These are phyloP conservation scores for Leccinum variabile DNA, from an alignment of 1,284 basidiomycete species.

Conservation along the genomic window DNA sequence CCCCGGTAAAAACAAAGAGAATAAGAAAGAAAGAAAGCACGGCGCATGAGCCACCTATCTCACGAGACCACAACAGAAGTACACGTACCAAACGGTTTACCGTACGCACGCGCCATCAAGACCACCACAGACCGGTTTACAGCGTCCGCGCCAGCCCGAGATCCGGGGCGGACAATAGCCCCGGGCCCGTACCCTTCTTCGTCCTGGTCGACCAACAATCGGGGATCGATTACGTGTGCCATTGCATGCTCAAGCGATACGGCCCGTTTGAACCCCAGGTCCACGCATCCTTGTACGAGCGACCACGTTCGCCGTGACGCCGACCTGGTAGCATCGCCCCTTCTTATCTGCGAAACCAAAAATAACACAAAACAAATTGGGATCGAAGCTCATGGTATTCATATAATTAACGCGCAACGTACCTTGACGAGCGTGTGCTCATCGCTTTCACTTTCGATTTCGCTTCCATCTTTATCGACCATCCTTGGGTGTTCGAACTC, in stretches of 20 bases:
- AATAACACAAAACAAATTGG: not conserved
- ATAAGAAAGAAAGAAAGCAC: not conserved
- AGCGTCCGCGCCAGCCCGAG: not conserved
- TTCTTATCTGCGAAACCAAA: not conserved
- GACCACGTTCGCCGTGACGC: not conserved
- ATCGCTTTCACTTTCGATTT: not conserved
- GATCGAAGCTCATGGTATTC: not conserved
- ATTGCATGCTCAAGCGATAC: not conserved
- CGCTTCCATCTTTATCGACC: not conserved
- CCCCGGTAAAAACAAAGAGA: not conserved
- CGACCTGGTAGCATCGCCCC: not conserved
- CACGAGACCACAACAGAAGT: not conserved
- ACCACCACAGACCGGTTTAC: slow-evolving; percentile 11
- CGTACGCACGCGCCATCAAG: not conserved
- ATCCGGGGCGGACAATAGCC: slow-evolving; percentile 5
- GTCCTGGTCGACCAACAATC: not conserved
- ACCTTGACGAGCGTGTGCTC: slow-evolving; percentile 14
- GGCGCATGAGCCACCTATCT: not conserved
- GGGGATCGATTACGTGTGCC: slow-evolving; percentile 9
- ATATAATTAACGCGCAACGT: not conserved
- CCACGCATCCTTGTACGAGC: slow-evolving; percentile 10
- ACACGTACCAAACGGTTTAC: slow-evolving; percentile 18
- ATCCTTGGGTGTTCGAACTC: not conserved
- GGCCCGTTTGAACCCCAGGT: not conserved
- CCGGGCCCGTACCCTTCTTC: not conserved